A percentile compares a stretch with the other conserved stretches of the same genome.
Conservation (phyloP, 2,329 filamentous ascomycete genomes). For the Trichophyton rubrum region DNA sequence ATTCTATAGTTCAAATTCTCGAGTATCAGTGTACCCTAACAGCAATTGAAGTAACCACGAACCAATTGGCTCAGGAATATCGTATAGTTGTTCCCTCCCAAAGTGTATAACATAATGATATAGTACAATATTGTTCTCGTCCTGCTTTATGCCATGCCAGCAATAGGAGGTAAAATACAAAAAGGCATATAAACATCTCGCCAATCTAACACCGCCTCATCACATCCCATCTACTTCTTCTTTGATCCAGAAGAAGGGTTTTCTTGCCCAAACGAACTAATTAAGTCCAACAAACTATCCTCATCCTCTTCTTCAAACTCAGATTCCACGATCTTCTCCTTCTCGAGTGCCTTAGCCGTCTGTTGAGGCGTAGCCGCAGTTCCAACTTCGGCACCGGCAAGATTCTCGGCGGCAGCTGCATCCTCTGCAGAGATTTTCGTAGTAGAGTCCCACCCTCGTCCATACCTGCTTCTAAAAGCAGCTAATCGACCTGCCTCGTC, state of each 20-base stretch:
- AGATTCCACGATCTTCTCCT: constrained; percentile 28
- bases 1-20: no score
- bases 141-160: not conserved
- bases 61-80: not conserved
- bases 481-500: constrained; percentile 86
- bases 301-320: constrained; percentile 32
- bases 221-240: constrained; percentile 19
- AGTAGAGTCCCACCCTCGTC: constrained; percentile 63
- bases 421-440: constrained; percentile 25
- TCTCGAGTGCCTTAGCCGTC: constrained; percentile 28
- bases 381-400: constrained; percentile 15
- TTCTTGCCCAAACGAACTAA: constrained; percentile 38
- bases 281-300: constrained; percentile 47
- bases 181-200: not conserved
- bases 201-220: constrained; percentile 4
- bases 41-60: not conserved
- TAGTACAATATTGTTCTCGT: not conserved
- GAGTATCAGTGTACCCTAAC: no score
- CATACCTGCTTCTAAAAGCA: constrained; percentile 75
- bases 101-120: constrained; percentile 3
- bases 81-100: not conserved
- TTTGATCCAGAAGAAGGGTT: constrained; percentile 27
- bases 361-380: constrained; percentile 18
- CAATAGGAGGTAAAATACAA: not conserved
- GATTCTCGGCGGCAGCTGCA: constrained; percentile 17